phyloP scores from a whole-genome alignment of 176 grass and related monocot species.

The Musa troglodytarum region DNA sequence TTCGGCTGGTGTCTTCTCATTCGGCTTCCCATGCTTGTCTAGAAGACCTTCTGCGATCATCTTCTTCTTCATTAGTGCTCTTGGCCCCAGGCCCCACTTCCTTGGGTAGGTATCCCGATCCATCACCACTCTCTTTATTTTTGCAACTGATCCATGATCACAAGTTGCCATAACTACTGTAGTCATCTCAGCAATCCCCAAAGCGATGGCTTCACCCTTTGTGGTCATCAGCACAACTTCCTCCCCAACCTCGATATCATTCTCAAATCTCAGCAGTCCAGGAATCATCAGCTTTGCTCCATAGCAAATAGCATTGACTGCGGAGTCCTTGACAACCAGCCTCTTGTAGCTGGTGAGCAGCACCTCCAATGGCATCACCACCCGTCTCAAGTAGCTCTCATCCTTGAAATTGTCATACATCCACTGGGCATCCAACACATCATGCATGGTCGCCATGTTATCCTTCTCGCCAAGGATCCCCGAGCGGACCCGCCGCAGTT shows the following conservation, averaged over 20 bases:
- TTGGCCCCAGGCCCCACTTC: slow-evolving; percentile 84
- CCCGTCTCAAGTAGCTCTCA: slow-evolving; percentile 68
- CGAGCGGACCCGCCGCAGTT: slow-evolving; percentile 67
- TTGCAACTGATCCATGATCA: slow-evolving; percentile 66
- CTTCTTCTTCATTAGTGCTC: slow-evolving; percentile 79
- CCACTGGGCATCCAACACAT: slow-evolving; percentile 86
- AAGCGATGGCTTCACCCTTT: slow-evolving; percentile 81
- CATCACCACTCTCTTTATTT: slow-evolving; percentile 93
- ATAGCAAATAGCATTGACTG: slow-evolving; percentile 93
- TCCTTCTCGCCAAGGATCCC: slow-evolving; percentile 78
- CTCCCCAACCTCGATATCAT: slow-evolving; percentile 84
- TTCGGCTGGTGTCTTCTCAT: slow-evolving; percentile 74
- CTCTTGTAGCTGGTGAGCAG: slow-evolving; percentile 95
- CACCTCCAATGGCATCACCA: slow-evolving; percentile 85
- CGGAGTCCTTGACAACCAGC: slow-evolving; percentile 87
- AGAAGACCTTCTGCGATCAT: slow-evolving; percentile 58
- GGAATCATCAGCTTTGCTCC: slow-evolving; percentile 98
- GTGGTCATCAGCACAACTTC: slow-evolving; percentile 91
- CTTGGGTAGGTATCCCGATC: slow-evolving; percentile 89
- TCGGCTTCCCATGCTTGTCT: slow-evolving; percentile 85
- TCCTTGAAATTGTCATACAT: slow-evolving; percentile 62
- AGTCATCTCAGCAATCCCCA: slow-evolving; percentile 90
- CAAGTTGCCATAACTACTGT: slow-evolving; percentile 91
- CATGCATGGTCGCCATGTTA: slow-evolving; percentile 99
- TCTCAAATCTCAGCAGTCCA: slow-evolving; percentile 80